Conservation (phyloP, 345 rosid genomes). For the Eucalyptus paniculata region DNA sequence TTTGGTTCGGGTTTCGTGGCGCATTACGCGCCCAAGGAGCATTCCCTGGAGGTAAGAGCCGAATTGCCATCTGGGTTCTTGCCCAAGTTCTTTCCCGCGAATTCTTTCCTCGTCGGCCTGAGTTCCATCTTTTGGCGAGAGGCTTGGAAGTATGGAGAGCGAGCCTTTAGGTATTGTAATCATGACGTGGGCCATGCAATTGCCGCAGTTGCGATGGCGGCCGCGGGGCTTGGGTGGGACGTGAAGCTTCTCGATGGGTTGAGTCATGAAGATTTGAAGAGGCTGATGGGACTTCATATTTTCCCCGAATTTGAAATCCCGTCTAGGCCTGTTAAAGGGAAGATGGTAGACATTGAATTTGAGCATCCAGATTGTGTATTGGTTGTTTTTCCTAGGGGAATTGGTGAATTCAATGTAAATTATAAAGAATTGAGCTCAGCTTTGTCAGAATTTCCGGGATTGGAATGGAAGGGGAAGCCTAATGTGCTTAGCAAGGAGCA, state of each 20-base stretch:
- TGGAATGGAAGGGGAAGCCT: constrained; percentile 64
- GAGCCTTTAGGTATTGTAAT: constrained; percentile 77
- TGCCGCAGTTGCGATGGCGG: constrained; percentile 64
- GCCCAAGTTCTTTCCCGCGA: constrained; percentile 24
- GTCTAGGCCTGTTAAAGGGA: constrained; percentile 25
- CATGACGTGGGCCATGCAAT: constrained; percentile 89
- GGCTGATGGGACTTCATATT: constrained; percentile 39
- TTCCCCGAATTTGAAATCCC: constrained; percentile 30
- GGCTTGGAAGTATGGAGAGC: constrained; percentile 94
- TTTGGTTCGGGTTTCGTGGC: constrained; percentile 49
- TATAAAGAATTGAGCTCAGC: constrained; percentile 31
- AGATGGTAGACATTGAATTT: constrained; percentile 44
- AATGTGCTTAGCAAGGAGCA: constrained; percentile 71
- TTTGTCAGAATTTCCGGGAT: constrained; percentile 12
- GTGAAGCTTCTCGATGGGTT: constrained; percentile 80
- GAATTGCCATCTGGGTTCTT: constrained; percentile 32
- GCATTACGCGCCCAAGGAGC: constrained; percentile 77
- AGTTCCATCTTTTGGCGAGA: constrained; percentile 89
- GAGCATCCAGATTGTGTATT: constrained; percentile 90
- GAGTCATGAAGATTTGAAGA: constrained; percentile 46
- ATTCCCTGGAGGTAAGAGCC: constrained; percentile 72
- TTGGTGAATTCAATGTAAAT: constrained; percentile 19
- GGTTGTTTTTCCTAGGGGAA: constrained; percentile 54
- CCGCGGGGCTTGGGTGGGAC: constrained; percentile 85
- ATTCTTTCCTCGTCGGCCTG: constrained; percentile 54